Conservation (phyloP, 257 asterid species). For the Solanum lignicaule region DNA sequence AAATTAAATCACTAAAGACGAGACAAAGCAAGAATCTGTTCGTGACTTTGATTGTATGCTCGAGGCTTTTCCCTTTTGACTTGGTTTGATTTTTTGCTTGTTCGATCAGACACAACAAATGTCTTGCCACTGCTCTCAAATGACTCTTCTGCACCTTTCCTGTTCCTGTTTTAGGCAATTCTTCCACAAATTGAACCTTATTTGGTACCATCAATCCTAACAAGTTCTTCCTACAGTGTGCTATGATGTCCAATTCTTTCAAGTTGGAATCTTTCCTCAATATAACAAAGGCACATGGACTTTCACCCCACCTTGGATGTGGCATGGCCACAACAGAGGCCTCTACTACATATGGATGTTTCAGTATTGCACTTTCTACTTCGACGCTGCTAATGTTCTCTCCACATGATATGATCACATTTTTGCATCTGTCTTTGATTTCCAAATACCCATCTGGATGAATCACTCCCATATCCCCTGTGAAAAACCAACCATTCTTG, state of each 20-base stretch:
- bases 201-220: not conserved
- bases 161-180: not conserved
- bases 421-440: not conserved
- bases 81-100: not conserved
- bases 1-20: not conserved
- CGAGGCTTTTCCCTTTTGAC: not conserved
- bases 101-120: not conserved
- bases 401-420: conserved; percentile 32
- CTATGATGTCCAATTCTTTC: not conserved
- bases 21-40: not conserved
- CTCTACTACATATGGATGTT: conserved; percentile 45
- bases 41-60: not conserved
- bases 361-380: conserved; percentile 50
- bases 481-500: conserved; percentile 50
- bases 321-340: conserved; percentile 95
- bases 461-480: not conserved
- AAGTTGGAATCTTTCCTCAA: not conserved
- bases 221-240: not conserved
- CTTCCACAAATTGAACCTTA: not conserved
- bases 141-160: not conserved
- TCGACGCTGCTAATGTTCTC: conserved; percentile 86
- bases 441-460: not conserved
- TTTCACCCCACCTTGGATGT: conserved; percentile 60
- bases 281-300: not conserved
- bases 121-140: not conserved